A percentile compares a stretch with the other conserved stretches of the same genome.
These are phyloP conservation scores for Acanthamoeba sp. DNA, from an alignment of 208 protist genomes.

Conservation along the genomic window DNA sequence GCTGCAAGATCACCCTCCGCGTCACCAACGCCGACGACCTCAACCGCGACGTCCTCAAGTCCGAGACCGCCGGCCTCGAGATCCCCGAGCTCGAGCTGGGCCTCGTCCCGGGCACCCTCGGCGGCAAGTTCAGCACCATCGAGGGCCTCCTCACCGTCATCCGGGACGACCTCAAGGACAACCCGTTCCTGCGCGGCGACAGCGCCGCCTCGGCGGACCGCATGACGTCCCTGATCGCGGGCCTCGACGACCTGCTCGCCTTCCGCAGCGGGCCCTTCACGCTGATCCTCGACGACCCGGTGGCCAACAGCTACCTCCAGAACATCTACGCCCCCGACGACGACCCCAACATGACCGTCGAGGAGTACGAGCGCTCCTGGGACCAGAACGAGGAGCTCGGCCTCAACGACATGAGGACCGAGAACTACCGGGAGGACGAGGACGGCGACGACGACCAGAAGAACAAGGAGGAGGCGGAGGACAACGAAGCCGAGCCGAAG, in stretches of 20 bases:
- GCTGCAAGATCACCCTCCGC: conserved; percentile 82
- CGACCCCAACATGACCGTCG: conserved; percentile 89
- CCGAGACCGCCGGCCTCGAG: conserved; percentile 88
- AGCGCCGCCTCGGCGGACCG: conserved; percentile 15
- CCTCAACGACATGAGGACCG: conserved; percentile 90
- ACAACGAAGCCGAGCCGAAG: background rate
- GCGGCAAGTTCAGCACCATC: conserved; percentile 92
- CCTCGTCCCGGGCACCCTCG: conserved; percentile 86
- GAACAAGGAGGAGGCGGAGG: background rate
- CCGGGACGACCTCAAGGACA: conserved; percentile 82
- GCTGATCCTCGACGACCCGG: conserved; percentile 89
- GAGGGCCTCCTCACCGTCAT: conserved; percentile 89
- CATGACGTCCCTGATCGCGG: conserved; percentile 71
- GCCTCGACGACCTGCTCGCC: conserved; percentile 76
- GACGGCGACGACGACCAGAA: background rate
- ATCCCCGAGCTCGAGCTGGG: conserved; percentile 90
- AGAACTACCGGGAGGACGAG: conserved; percentile 55
- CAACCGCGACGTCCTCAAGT: conserved; percentile 90
- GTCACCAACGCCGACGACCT: conserved; percentile 88
- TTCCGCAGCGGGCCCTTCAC: conserved; percentile 82
- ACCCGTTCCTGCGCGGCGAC: conserved; percentile 87
- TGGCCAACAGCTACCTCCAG: conserved; percentile 88
- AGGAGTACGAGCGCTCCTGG: conserved; percentile 88
- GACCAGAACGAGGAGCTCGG: conserved; percentile 92
- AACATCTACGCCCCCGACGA: conserved; percentile 89